Percentiles rank a stretch among this genome's conserved stretches.
These are phyloP conservation scores for Paramecium pentaurelia DNA, from an alignment of 73 alveolate genomes.

Conservation along the genomic window DNA sequence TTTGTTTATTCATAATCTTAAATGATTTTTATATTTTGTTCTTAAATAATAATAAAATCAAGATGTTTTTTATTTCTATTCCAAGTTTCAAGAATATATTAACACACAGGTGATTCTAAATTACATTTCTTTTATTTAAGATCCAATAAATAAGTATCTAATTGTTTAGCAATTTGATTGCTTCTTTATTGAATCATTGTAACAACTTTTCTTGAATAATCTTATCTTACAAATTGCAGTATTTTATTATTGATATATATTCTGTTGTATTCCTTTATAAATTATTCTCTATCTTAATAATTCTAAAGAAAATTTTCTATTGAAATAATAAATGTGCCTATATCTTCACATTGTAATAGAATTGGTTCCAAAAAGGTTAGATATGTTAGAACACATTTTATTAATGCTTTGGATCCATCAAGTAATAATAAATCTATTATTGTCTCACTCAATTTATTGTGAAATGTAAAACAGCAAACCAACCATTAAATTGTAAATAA, in stretches of 20 bases:
- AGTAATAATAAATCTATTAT: not conserved
- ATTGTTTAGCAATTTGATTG: not conserved
- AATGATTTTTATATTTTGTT: not conserved
- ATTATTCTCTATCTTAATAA: not conserved
- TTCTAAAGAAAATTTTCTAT: not conserved
- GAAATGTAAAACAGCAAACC: constrained; percentile 50
- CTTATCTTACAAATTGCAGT: not conserved
- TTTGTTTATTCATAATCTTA: not conserved
- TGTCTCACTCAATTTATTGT: not conserved
- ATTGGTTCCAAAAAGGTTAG: not conserved
- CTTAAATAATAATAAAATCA: not conserved
- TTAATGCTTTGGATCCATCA: constrained; percentile 14
- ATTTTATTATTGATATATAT: not conserved
- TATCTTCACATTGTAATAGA: not conserved
- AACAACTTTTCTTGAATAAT: not conserved
- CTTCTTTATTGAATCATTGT: not conserved
- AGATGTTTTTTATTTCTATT: not conserved
- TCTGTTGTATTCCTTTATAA: not conserved
- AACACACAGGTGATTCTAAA: not conserved
- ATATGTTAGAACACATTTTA: not conserved
- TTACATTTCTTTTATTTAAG: not conserved
- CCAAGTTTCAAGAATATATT: not conserved
- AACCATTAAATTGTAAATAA: constrained; percentile 41
- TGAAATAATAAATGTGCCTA: not conserved
- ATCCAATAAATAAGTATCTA: not conserved